phyloP scores from a whole-genome alignment of 2,329 filamentous ascomycete genomes.

The Claviceps sp. region DNA sequence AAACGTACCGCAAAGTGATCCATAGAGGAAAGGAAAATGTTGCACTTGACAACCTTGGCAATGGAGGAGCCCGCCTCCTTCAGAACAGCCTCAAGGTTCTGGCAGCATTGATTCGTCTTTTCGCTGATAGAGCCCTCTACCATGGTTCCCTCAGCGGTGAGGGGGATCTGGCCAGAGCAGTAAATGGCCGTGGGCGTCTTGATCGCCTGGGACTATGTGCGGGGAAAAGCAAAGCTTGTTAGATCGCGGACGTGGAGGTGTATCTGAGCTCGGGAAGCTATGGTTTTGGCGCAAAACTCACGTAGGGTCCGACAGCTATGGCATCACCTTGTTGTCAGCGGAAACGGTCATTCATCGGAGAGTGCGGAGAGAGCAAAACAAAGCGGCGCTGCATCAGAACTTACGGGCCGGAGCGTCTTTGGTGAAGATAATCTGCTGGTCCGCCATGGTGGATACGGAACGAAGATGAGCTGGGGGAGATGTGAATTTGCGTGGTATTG shows the following conservation, averaged over 20 bases:
- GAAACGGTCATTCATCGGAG: background rate
- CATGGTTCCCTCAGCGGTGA: slow-evolving; percentile 41
- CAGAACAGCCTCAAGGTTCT: slow-evolving; percentile 76
- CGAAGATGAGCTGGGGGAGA: slow-evolving; percentile 14
- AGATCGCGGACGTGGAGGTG: background rate
- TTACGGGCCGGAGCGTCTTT: slow-evolving; percentile 46
- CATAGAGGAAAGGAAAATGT: slow-evolving; percentile 89
- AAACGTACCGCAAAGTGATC: slow-evolving; percentile 55
- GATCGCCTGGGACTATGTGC: slow-evolving; percentile 47
- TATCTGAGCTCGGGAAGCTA: background rate
- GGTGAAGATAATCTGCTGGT: slow-evolving; percentile 39
- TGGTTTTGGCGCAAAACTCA: slow-evolving; percentile 22
- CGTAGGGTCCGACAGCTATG: slow-evolving; percentile 49
- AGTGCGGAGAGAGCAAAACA: background rate
- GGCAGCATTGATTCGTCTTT: slow-evolving; percentile 48
- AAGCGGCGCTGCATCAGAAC: slow-evolving; percentile 14
- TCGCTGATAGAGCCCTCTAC: slow-evolving; percentile 48
- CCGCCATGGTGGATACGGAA: slow-evolving; percentile 29
- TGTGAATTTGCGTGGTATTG: slow-evolving; percentile 17
- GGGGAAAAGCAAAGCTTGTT: background rate
- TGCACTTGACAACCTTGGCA: slow-evolving; percentile 76
- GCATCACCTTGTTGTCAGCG: background rate
- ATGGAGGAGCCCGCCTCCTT: slow-evolving; percentile 68
- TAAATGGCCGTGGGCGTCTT: slow-evolving; percentile 53
- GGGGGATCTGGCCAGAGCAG: slow-evolving; percentile 62